Evolutionary conservation across 208 protist species (phyloP).

Genomic region (Phytomonas sp.): DNA sequence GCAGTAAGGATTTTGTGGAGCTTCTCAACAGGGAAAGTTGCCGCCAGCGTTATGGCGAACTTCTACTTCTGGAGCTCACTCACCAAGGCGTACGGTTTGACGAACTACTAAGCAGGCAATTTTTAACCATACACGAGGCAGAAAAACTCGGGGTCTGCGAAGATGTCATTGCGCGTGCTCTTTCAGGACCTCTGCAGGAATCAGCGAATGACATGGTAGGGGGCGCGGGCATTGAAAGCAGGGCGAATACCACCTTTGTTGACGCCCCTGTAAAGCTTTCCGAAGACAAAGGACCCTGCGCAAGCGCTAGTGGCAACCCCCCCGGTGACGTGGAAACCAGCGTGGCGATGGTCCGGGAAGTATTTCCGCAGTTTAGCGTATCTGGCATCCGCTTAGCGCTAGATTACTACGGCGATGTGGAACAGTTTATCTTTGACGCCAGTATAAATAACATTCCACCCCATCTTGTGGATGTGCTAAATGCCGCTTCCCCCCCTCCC

Average conservation of each 20-base stretch:
- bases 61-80: constrained; percentile 68
- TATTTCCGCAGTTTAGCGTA: constrained; percentile 70
- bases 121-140: constrained; percentile 50
- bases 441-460: constrained; percentile 79
- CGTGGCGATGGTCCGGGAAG: constrained; percentile 66
- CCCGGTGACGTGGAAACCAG: constrained; percentile 9
- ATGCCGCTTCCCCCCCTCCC: constrained; percentile 10
- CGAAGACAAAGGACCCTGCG: not conserved
- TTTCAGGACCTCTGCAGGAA: constrained; percentile 22
- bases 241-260: not conserved
- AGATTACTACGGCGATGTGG: constrained; percentile 79
- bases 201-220: too few species aligned
- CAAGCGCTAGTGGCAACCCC: not conserved
- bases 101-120: constrained; percentile 37
- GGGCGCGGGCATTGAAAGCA: not conserved
- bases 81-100: constrained; percentile 72
- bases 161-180: constrained; percentile 30
- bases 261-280: not conserved
- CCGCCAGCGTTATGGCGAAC: constrained; percentile 65
- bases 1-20: constrained; percentile 74
- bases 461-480: constrained; percentile 55
- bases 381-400: constrained; percentile 49
- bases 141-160: constrained; percentile 66
- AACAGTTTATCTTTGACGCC: constrained; percentile 85
- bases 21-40: constrained; percentile 14